Evolutionary conservation across 352 stramenopile species (phyloP).

Genomic region (Elongisporangium anandrum): DNA sequence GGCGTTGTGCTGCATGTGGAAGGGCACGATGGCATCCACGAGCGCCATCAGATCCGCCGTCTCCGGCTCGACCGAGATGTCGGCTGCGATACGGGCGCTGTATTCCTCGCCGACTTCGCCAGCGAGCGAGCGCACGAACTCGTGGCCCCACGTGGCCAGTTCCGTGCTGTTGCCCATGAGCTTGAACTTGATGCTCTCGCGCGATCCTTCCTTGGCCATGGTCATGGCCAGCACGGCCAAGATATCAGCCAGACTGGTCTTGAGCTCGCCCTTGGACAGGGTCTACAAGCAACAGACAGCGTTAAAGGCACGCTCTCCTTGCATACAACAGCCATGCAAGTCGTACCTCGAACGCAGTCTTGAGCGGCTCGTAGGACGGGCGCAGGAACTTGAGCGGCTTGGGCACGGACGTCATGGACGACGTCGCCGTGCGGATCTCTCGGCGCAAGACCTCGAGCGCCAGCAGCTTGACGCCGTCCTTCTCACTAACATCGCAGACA

Average conservation of each 20-base stretch:
- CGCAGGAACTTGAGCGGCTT: slow-evolving; percentile 99
- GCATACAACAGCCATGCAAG: background rate
- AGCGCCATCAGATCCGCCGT: slow-evolving; percentile 92
- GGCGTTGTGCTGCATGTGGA: slow-evolving; percentile 99
- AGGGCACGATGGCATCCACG: slow-evolving; percentile 98
- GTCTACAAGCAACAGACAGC: slow-evolving; percentile 9
- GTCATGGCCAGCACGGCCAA: slow-evolving; percentile 97
- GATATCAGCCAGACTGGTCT: slow-evolving; percentile 84
- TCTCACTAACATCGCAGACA: slow-evolving; percentile 61
- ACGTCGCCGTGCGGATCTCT: slow-evolving; percentile 96
- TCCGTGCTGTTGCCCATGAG: slow-evolving; percentile 87
- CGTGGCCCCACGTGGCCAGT: slow-evolving; percentile 96
- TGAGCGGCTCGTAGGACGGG: slow-evolving; percentile 94
- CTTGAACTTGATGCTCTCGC: slow-evolving; percentile 90
- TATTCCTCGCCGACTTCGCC: slow-evolving; percentile 97
- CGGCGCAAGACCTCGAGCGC: slow-evolving; percentile 96
- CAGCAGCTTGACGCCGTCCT: slow-evolving; percentile 69
- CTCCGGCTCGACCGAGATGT: slow-evolving; percentile 55
- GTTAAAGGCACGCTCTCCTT: background rate
- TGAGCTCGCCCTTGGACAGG: slow-evolving; percentile 49
- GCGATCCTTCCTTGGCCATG: slow-evolving; percentile 93
- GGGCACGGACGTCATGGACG: slow-evolving; percentile 98
- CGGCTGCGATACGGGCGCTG: slow-evolving; percentile 64
- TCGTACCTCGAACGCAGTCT: slow-evolving; percentile 63
- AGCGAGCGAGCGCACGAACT: slow-evolving; percentile 97